Conservation (phyloP, 2,329 filamentous ascomycete genomes). For the Sodiomyces alkalinus region DNA sequence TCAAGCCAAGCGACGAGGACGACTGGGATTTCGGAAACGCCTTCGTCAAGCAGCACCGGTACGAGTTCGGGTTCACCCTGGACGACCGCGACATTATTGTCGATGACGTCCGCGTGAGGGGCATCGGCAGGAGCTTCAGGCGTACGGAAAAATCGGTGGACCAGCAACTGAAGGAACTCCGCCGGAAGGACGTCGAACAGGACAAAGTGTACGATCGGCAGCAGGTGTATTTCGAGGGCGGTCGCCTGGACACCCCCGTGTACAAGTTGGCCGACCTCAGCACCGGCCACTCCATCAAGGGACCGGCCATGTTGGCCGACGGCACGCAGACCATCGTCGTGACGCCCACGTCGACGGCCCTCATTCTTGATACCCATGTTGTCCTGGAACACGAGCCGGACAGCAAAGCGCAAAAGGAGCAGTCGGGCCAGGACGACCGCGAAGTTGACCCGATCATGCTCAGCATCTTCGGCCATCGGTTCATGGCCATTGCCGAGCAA, state of each 20-base stretch:
- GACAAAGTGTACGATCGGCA: constrained; percentile 50
- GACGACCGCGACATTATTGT: constrained; percentile 75
- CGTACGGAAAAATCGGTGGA: constrained; percentile 61
- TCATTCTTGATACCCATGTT: constrained; percentile 74
- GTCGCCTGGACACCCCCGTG: constrained; percentile 61
- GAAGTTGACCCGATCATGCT: constrained; percentile 54
- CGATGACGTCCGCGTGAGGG: constrained; percentile 71
- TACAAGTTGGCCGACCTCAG: constrained; percentile 66
- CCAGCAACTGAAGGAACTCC: constrained; percentile 44
- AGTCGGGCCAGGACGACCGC: constrained; percentile 14
- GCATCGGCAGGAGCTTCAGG: constrained; percentile 67
- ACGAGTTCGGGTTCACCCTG: constrained; percentile 86
- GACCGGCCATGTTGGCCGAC: constrained; percentile 77
- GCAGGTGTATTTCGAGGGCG: constrained; percentile 59
- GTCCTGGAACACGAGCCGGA: constrained; percentile 66
- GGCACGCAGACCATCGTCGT: constrained; percentile 87
- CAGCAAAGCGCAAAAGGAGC: constrained; percentile 10
- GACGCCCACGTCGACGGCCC: constrained; percentile 59
- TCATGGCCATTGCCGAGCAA: constrained; percentile 77
- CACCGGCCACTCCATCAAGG: constrained; percentile 56
- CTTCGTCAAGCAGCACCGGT: constrained; percentile 75
- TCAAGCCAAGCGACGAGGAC: constrained; percentile 54
- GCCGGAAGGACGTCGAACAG: constrained; percentile 37
- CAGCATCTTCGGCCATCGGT: constrained; percentile 66
- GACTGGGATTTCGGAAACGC: constrained; percentile 74